phyloP scores from a whole-genome alignment of 495 filamentous ascomycete species.

The Aspergillus egyptiacus region DNA sequence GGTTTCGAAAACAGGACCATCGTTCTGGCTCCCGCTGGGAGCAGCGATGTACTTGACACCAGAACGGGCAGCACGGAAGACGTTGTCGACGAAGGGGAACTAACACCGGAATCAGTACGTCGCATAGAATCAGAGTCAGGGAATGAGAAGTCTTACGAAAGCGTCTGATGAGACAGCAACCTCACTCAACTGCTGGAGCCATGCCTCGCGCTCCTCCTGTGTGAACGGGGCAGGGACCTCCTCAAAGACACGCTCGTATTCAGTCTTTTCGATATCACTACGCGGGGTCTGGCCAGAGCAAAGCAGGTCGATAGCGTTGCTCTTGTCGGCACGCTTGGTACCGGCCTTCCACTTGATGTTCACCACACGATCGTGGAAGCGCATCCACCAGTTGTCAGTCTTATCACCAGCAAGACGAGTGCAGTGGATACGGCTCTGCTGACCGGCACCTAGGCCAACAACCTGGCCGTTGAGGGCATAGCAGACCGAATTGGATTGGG shows the following conservation, averaged over 20 bases:
- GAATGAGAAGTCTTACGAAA: constrained; percentile 58
- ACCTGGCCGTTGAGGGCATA: constrained; percentile 93
- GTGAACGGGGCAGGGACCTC: constrained; percentile 83
- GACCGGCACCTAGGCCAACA: constrained; percentile 89
- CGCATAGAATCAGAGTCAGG: neutral
- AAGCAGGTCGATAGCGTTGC: constrained; percentile 93
- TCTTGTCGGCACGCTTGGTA: constrained; percentile 92
- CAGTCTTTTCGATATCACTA: constrained; percentile 70
- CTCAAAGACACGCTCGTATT: constrained; percentile 86
- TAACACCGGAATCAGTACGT: constrained; percentile 23
- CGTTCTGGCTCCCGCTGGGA: constrained; percentile 89
- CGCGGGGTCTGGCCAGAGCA: constrained; percentile 81
- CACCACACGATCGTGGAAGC: constrained; percentile 84
- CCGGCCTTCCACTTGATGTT: constrained; percentile 94
- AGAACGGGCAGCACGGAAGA: constrained; percentile 80
- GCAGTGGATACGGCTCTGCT: constrained; percentile 97
- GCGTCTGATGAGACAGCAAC: constrained; percentile 90
- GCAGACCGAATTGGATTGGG: constrained; percentile 97
- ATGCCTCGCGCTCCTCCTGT: constrained; percentile 72
- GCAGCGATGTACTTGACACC: constrained; percentile 95
- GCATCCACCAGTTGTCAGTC: constrained; percentile 98
- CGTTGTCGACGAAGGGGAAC: constrained; percentile 98
- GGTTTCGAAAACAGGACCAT: constrained; percentile 80
- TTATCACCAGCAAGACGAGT: constrained; percentile 98
- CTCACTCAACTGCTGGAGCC: constrained; percentile 71